These are phyloP conservation scores for Leccinellum rugosiceps DNA, from an alignment of 768 basidiomycete genomes.

Conservation along the genomic window DNA sequence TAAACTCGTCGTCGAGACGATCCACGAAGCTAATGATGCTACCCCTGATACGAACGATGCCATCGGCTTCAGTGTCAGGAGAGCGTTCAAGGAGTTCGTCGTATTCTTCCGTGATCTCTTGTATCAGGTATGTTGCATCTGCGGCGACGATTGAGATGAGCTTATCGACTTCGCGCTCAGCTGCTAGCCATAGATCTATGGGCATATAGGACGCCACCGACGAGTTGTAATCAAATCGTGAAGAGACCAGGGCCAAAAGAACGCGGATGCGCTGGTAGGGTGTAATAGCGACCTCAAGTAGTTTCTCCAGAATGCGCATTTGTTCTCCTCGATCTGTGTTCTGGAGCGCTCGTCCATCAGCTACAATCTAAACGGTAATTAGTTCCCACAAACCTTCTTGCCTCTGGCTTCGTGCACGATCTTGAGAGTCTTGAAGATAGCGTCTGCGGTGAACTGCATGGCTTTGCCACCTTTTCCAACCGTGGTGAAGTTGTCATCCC, in stretches of 20 bases:
- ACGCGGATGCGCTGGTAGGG: slow-evolving; percentile 94
- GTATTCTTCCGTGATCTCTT: slow-evolving; percentile 86
- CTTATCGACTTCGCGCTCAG: slow-evolving; percentile 85
- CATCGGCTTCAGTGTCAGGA: slow-evolving; percentile 66
- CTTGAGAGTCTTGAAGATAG: slow-evolving; percentile 90
- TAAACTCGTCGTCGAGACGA: slow-evolving; percentile 97
- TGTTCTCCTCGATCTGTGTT: slow-evolving; percentile 96
- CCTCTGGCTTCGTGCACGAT: slow-evolving; percentile 92
- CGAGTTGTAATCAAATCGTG: slow-evolving; percentile 96
- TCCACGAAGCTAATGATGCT: slow-evolving; percentile 96
- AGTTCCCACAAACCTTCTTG: slow-evolving; percentile 69
- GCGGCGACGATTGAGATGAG: slow-evolving; percentile 75
- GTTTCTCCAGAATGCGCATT: slow-evolving; percentile 84
- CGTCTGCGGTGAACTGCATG: slow-evolving; percentile 77
- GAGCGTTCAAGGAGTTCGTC: slow-evolving; percentile 84
- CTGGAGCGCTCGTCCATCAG: slow-evolving; percentile 37
- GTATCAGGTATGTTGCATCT: slow-evolving; percentile 76
- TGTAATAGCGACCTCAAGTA: slow-evolving; percentile 81
- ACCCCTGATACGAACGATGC: slow-evolving; percentile 84
- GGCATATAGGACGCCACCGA: slow-evolving; percentile 87
- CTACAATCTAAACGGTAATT: slow-evolving; percentile 5
- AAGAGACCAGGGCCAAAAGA: slow-evolving; percentile 87
- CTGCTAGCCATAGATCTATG: slow-evolving; percentile 83
- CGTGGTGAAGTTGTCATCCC: slow-evolving; percentile 75
- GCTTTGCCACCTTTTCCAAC: slow-evolving; percentile 89